A percentile compares a stretch with the other conserved stretches of the same genome.
These are phyloP conservation scores for Cladosporium phlei DNA, from an alignment of 2,329 filamentous ascomycete genomes.

Conservation along the genomic window DNA sequence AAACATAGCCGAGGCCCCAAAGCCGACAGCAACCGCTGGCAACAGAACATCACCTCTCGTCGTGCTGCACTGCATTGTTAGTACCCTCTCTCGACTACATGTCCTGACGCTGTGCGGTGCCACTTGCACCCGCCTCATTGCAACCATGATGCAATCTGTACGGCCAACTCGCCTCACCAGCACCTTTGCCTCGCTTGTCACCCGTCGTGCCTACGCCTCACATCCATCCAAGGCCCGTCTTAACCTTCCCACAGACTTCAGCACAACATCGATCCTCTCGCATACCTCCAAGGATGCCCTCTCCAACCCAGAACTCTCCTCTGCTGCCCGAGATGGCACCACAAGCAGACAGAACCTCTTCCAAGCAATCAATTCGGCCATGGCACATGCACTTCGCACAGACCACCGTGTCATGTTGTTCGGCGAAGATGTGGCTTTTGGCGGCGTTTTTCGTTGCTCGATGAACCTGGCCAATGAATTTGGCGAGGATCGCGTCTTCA, in stretches of 20 bases:
- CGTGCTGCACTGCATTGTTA: background rate
- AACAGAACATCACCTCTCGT: background rate
- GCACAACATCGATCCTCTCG: constrained; percentile 71
- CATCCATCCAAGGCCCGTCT: constrained; percentile 54
- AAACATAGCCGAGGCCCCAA: constrained; percentile 9
- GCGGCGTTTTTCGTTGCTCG: constrained; percentile 77
- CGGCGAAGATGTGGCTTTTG: constrained; percentile 95
- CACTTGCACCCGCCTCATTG: background rate
- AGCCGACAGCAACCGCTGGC: constrained; percentile 9
- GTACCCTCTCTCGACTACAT: background rate
- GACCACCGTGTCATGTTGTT: constrained; percentile 88
- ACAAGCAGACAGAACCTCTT: constrained; percentile 91
- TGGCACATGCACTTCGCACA: constrained; percentile 73
- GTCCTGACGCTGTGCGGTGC: background rate
- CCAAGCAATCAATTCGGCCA: constrained; percentile 85
- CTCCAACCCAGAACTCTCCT: constrained; percentile 64
- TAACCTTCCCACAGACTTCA: constrained; percentile 85
- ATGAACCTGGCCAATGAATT: constrained; percentile 87
- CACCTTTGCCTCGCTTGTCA: constrained; percentile 1
- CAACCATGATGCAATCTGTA: constrained; percentile 1
- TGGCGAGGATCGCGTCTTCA: constrained; percentile 86
- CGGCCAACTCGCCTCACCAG: constrained; percentile 5
- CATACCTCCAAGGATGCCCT: constrained; percentile 73
- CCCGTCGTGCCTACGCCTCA: constrained; percentile 42
- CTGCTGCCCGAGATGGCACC: constrained; percentile 35